These are phyloP conservation scores for Straminergon stramineum DNA, from an alignment of 225 moss, liverwort and hornwort genomes.

Conservation along the genomic window DNA sequence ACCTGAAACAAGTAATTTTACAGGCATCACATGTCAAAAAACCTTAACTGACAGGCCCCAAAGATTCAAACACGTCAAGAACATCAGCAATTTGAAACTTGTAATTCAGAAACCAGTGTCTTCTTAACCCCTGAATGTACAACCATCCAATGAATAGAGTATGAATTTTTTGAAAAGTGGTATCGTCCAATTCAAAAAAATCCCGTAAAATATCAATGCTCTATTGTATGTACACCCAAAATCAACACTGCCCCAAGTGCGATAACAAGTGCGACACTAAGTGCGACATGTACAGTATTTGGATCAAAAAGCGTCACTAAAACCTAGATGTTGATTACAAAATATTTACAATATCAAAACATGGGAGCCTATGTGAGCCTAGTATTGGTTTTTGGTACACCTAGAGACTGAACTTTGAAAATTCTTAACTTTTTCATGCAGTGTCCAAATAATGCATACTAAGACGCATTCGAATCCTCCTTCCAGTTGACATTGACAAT, in stretches of 20 bases:
- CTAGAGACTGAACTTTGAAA: background rate
- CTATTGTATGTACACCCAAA: background rate
- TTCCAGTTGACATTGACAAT: background rate
- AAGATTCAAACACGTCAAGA: background rate
- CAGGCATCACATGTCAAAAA: background rate
- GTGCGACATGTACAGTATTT: no score
- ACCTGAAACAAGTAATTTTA: conserved; percentile 8
- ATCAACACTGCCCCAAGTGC: background rate
- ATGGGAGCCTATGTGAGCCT: no score
- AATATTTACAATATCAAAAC: background rate
- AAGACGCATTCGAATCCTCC: background rate
- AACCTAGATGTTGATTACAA: background rate
- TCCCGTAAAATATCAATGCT: background rate
- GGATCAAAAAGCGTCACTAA: background rate
- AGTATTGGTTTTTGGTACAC: background rate
- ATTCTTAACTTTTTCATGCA: background rate
- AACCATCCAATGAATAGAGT: background rate
- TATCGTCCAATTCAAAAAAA: background rate
- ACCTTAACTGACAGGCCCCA: background rate
- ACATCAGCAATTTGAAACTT: background rate
- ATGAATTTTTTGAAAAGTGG: background rate
- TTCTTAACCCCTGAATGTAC: background rate
- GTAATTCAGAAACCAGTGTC: background rate
- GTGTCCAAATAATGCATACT: background rate
- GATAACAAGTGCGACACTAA: background rate